Base-by-base conservation (phyloP, 805 yeast genomes). In the Cyberlindnera mycetangii region DNA sequence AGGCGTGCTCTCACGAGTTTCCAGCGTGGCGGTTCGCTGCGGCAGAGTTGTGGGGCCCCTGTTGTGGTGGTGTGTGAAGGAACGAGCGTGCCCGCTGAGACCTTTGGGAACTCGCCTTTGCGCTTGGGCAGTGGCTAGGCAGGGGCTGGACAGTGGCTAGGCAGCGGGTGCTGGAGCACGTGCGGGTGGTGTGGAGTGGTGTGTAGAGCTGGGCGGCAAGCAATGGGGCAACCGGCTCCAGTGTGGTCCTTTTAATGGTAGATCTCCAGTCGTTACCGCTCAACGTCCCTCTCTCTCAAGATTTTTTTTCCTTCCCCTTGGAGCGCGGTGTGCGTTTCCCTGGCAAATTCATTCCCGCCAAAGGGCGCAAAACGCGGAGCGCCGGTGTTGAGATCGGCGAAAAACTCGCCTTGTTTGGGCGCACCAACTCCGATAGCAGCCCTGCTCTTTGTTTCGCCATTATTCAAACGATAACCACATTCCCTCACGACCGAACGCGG, bases 281-380 rank as follows among this genome's bases (percentile, higher is more conserved):
- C 14, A 21, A 19, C 28, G 38, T 35, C 19, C 10, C 28, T 22
- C 19, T 7, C 39, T 25, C 32, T 24, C 12, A 19, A 19, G 21
- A 18, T 32, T 24, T 22, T 35, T 24, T 35, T 35, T 35, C 19
- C 18, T 25, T 25, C 38, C 38, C 38, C 18, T 35, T 35, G 27
- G 22, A 18, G 22, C n/a, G 35, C 22, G 35, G 21, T 17, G 35
- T 18, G 35, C 18, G 35, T 32, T 32, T 5, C 35, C 35, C 35
- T 32, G 22, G 35, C 21, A 32, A 32, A 32, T 11, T 24, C 28
- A 30, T 17, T 10, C 16, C 31, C 41, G 41, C 41, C 41, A 42
- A 36, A 19, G 32, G 35, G 37, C 44, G 32, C 8, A 39, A 21
- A 7, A 25, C 12, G 12, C n/a, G 28, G 7, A 25, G 28, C 14